phyloP scores from a whole-genome alignment of 257 asterid species.

The Thymus quinquecostatus region DNA sequence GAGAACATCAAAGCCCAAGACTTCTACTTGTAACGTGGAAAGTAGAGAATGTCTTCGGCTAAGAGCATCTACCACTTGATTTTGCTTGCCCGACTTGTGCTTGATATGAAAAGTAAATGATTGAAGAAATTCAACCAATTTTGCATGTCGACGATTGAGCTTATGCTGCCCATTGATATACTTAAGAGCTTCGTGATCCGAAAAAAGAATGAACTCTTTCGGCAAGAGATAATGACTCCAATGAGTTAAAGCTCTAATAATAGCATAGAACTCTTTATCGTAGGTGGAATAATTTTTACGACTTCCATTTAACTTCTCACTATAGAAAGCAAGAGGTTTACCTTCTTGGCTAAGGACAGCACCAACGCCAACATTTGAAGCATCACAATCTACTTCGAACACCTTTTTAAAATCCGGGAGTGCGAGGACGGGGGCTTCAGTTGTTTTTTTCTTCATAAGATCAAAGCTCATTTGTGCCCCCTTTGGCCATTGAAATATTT shows the following conservation, averaged over 20 bases:
- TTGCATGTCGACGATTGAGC: constrained; percentile 23
- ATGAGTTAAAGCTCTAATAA: not conserved
- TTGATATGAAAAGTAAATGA: not conserved
- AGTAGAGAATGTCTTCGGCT: not conserved
- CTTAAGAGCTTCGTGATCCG: constrained; percentile 13
- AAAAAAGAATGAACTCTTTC: constrained; percentile 8
- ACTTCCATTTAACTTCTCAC: constrained; percentile 1
- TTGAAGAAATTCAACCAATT: constrained; percentile 6
- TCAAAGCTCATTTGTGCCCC: not conserved
- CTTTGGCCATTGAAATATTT: not conserved
- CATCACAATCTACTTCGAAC: not conserved
- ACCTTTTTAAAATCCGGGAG: not conserved
- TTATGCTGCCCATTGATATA: constrained; percentile 17
- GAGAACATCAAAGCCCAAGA: not conserved
- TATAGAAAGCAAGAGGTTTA: constrained; percentile 1
- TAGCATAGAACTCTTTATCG: constrained; percentile 14
- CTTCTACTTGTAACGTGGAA: not conserved
- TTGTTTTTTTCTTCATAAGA: not conserved
- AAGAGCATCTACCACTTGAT: not conserved
- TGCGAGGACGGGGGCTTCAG: not conserved
- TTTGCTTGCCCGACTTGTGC: not conserved
- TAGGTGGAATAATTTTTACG: constrained; percentile 13
- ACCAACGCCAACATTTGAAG: constrained; percentile 20
- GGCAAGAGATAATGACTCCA: constrained; percentile 8
- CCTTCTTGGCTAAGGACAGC: constrained; percentile 18